These are phyloP conservation scores for Paralagenidium karlingii DNA, from an alignment of 352 stramenopile species.

Conservation along the genomic window DNA sequence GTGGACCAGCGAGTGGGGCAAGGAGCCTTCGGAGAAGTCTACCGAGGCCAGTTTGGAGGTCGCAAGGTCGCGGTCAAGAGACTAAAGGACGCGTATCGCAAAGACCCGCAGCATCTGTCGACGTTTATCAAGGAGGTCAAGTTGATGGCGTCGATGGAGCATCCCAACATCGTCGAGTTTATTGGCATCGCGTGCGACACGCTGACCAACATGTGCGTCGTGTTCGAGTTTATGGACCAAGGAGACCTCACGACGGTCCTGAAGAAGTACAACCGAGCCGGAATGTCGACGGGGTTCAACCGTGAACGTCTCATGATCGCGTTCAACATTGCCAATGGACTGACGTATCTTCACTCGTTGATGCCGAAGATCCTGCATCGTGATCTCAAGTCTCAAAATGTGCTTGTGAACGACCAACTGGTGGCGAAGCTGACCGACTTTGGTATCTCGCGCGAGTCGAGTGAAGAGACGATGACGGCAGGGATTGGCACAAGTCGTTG, in stretches of 20 bases:
- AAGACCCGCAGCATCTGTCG: slow-evolving; percentile 2
- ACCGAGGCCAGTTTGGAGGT: slow-evolving; percentile 5
- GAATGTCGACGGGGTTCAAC: neutral
- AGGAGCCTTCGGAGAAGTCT: slow-evolving; percentile 8
- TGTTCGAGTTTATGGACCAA: neutral
- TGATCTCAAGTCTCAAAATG: slow-evolving; percentile 28
- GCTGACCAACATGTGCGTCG: neutral
- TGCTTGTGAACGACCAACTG: slow-evolving; percentile 21
- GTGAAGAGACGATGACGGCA: slow-evolving; percentile 14
- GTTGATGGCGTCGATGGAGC: slow-evolving; percentile 4
- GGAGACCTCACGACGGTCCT: neutral
- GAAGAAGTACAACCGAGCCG: neutral
- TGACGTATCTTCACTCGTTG: slow-evolving; percentile 31
- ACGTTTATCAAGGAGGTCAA: slow-evolving; percentile 6
- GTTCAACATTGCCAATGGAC: slow-evolving; percentile 15
- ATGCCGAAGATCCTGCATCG: slow-evolving; percentile 34
- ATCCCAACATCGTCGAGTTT: neutral
- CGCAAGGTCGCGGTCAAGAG: slow-evolving; percentile 5
- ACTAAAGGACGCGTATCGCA: slow-evolving; percentile 8
- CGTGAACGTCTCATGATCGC: neutral
- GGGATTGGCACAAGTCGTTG: slow-evolving; percentile 16
- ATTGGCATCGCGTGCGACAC: neutral
- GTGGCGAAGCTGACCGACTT: slow-evolving; percentile 38
- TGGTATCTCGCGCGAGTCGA: slow-evolving; percentile 24
- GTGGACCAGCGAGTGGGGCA: slow-evolving; percentile 5